These are phyloP conservation scores for Phytophthora agathidicida DNA, from an alignment of 352 stramenopile species.

Conservation along the genomic window DNA sequence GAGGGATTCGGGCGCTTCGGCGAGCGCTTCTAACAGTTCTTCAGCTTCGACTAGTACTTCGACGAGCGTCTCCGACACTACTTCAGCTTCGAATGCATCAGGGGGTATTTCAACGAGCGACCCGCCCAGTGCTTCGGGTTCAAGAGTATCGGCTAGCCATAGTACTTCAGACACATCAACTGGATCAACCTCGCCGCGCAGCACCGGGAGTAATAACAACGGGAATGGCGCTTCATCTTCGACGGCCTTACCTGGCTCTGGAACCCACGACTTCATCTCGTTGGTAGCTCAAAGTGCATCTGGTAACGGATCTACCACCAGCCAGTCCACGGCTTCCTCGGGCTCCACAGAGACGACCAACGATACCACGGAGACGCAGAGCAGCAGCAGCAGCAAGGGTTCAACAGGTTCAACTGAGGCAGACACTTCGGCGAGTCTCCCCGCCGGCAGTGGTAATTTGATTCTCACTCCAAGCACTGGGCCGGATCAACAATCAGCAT, in stretches of 20 bases:
- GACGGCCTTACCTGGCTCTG: background rate
- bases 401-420: slow-evolving; percentile 3
- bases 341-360: slow-evolving; percentile 6
- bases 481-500: background rate
- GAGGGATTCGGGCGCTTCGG: slow-evolving; percentile 5
- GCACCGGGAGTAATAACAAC: background rate
- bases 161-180: slow-evolving; percentile 10
- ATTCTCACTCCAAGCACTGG: slow-evolving; percentile 2
- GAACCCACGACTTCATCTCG: slow-evolving; percentile 11
- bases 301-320: background rate
- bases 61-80: background rate
- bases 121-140: too few species aligned
- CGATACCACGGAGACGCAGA: slow-evolving; percentile 12
- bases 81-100: slow-evolving; percentile 3
- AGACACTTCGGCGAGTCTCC: slow-evolving; percentile 1
- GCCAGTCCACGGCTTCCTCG: background rate
- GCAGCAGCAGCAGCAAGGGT: slow-evolving; percentile 15
- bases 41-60: slow-evolving; percentile 4
- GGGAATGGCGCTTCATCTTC: slow-evolving; percentile 3
- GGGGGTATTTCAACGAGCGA: background rate
- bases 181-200: slow-evolving; percentile 4
- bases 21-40: background rate
- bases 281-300: slow-evolving; percentile 7
- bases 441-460: slow-evolving; percentile 12
- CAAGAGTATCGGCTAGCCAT: too few species aligned